Percentiles rank a stretch among this genome's conserved stretches.
Evolutionary conservation across 208 protist species (phyloP).

Genomic region (Acanthamoeba royreba): DNA sequence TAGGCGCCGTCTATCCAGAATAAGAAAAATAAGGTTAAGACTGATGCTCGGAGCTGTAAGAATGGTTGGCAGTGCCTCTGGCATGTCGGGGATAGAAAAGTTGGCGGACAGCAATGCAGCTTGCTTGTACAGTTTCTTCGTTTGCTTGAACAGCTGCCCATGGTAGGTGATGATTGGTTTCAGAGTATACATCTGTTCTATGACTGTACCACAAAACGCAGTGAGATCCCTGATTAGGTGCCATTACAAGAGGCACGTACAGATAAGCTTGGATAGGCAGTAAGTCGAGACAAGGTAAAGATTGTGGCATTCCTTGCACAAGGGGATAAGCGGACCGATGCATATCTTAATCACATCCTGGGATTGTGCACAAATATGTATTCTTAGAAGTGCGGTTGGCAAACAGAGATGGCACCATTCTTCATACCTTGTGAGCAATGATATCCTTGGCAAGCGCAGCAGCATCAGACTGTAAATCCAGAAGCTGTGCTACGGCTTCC

Average conservation of each 20-base stretch:
- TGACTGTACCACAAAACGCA: neutral
- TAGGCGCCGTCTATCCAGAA: neutral
- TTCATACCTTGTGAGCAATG: neutral
- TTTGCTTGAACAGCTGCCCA: conserved; percentile 12
- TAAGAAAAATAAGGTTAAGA: neutral
- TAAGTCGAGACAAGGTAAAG: conserved; percentile 33
- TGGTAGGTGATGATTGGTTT: conserved; percentile 11
- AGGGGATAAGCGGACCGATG: neutral
- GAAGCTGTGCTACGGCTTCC: conserved; percentile 7
- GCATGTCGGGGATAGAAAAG: neutral
- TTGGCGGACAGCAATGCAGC: neutral
- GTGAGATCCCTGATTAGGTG: neutral
- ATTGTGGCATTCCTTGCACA: neutral
- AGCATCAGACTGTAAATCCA: conserved; percentile 8
- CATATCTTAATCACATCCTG: conserved; percentile 14
- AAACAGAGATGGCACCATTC: neutral
- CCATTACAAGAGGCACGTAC: neutral
- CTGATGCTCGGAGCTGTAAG: neutral
- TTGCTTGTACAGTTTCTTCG: neutral
- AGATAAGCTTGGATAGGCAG: conserved; percentile 12
- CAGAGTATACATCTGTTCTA: conserved; percentile 20
- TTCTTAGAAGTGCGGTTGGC: neutral
- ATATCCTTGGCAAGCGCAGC: neutral
- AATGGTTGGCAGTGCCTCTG: neutral
- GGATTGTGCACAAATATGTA: neutral